A percentile compares a stretch with the other conserved stretches of the same genome.
Evolutionary conservation across 495 filamentous ascomycete genomes (phyloP).

Genomic region (Monascus purpureus): DNA sequence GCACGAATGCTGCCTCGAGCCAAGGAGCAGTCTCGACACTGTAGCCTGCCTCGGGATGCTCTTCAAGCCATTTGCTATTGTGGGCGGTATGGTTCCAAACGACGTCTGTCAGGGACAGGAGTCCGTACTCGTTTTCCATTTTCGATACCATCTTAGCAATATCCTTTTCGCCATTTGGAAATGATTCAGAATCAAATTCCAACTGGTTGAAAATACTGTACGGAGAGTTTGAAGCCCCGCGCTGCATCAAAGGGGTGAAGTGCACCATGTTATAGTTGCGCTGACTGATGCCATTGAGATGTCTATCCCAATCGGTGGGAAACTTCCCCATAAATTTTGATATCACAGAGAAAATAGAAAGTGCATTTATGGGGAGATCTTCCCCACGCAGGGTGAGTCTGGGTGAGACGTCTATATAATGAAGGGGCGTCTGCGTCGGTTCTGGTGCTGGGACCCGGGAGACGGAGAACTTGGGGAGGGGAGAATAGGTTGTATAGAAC

Average conservation of each 20-base stretch:
- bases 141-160: slow-evolving; percentile 58
- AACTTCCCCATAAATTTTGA: slow-evolving; percentile 97
- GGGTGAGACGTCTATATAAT: slow-evolving; percentile 90
- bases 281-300: slow-evolving; percentile 72
- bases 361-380: slow-evolving; percentile 63
- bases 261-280: slow-evolving; percentile 98
- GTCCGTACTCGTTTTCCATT: slow-evolving; percentile 72
- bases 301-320: slow-evolving; percentile 75
- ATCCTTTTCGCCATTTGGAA: slow-evolving; percentile 80
- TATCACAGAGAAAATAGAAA: slow-evolving; percentile 87
- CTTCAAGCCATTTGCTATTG: slow-evolving; percentile 87
- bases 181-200: slow-evolving; percentile 65
- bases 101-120: slow-evolving; percentile 87
- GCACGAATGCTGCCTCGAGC: slow-evolving; percentile 73
- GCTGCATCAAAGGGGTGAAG: slow-evolving; percentile 84
- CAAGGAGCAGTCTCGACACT: slow-evolving; percentile 87
- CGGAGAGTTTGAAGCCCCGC: slow-evolving; percentile 85
- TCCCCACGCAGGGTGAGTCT: slow-evolving; percentile 56
- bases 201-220: slow-evolving; percentile 94
- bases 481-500: slow-evolving; percentile 88
- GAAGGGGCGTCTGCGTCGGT: slow-evolving; percentile 53
- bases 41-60: slow-evolving; percentile 93
- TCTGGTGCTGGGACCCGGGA: slow-evolving; percentile 34
- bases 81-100: slow-evolving; percentile 98
- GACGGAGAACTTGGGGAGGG: slow-evolving; percentile 64